Conservation (phyloP, 2,329 filamentous ascomycete species). For the Aureobasidium lini region DNA sequence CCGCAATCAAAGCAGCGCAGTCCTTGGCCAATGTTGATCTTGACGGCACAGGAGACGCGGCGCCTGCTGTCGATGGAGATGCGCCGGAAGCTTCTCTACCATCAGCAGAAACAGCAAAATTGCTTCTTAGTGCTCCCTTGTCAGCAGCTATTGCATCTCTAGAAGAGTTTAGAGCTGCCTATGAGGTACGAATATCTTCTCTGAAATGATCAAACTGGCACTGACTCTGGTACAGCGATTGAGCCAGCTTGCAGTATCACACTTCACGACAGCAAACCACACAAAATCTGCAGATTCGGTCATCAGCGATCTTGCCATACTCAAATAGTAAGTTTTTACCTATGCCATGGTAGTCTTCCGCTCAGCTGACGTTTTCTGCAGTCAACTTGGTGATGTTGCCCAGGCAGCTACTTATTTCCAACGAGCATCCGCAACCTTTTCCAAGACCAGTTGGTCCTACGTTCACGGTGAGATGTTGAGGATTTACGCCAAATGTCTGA, state of each 20-base stretch:
- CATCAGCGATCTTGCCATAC: constrained; percentile 75
- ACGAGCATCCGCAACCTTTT: constrained; percentile 70
- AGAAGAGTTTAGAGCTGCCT: constrained; percentile 33
- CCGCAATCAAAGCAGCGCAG: constrained; percentile 25
- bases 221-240: constrained; percentile 48
- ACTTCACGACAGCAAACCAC: constrained; percentile 74
- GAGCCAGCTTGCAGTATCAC: constrained; percentile 76
- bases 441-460: constrained; percentile 66
- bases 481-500: constrained; percentile 77
- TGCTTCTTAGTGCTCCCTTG: constrained; percentile 22
- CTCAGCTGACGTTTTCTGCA: constrained; percentile 9
- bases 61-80: background rate
- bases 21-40: constrained; percentile 32
- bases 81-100: background rate
- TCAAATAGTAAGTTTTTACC: constrained; percentile 49
- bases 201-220: background rate
- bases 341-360: background rate
- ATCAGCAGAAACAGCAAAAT: background rate
- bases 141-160: constrained; percentile 29
- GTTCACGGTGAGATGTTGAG: constrained; percentile 77
- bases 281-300: constrained; percentile 68
- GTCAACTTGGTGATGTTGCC: constrained; percentile 61
- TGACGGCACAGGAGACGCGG: constrained; percentile 21
- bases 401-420: constrained; percentile 72
- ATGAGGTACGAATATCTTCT: constrained; percentile 28